Evolutionary conservation across 305 asterid species (phyloP).

Genomic region (Petunia hybrid): DNA sequence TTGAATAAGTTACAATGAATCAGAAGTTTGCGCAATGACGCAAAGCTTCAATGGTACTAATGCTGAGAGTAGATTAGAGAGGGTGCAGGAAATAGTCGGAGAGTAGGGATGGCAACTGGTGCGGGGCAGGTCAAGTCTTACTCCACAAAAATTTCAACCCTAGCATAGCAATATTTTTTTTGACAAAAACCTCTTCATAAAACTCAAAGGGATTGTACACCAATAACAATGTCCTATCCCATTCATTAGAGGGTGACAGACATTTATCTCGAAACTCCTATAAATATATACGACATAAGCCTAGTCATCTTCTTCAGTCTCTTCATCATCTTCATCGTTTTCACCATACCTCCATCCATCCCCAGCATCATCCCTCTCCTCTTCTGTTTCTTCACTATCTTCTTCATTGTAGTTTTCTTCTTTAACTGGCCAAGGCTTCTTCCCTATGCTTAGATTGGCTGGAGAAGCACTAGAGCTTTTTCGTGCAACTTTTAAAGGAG

Average conservation of each 20-base stretch:
- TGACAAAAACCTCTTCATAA: not conserved
- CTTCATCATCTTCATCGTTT: constrained; percentile 62
- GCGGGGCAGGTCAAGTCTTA: no score
- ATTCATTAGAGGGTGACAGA: not conserved
- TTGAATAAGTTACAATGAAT: no score
- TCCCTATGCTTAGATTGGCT: constrained; percentile 53
- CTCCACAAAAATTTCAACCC: no score
- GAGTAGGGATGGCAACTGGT: no score
- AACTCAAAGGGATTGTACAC: not conserved
- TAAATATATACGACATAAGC: constrained; percentile 19
- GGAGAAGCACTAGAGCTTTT: constrained; percentile 62
- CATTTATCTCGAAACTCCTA: not conserved
- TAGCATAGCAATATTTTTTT: no score
- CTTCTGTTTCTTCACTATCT: constrained; percentile 98
- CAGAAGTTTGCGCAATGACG: not conserved
- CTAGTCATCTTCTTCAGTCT: constrained; percentile 96
- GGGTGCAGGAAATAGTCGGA: constrained; percentile 3
- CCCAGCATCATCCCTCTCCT: constrained; percentile 78
- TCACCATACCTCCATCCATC: constrained; percentile 81
- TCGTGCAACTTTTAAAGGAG: constrained; percentile 74
- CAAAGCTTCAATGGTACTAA: not conserved
- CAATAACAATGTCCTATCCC: not conserved
- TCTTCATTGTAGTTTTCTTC: constrained; percentile 76
- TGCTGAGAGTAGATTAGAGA: not conserved
- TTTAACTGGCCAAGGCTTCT: constrained; percentile 67